A percentile compares a stretch with the other conserved stretches of the same genome.
Conservation (phyloP, 352 stramenopile genomes). For the Phytopythium ostracodes region DNA sequence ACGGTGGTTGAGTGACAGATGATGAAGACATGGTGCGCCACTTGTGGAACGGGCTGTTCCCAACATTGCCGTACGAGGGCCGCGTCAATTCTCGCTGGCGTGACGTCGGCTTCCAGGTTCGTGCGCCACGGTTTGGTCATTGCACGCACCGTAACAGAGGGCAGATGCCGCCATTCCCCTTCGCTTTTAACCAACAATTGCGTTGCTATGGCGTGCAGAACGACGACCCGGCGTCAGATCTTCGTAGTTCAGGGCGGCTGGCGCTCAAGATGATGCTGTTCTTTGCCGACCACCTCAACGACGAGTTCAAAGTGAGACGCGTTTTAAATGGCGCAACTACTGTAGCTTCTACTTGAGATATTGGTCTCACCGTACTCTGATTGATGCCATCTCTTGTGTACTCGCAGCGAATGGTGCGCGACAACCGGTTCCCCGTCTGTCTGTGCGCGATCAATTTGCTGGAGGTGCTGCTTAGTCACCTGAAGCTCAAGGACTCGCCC, state of each 20-base stretch:
- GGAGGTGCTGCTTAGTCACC: constrained; percentile 62
- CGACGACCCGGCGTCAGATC: constrained; percentile 53
- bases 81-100: constrained; percentile 58
- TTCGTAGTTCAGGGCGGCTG: constrained; percentile 53
- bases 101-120: constrained; percentile 65
- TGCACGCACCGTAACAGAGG: background rate
- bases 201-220: constrained; percentile 25
- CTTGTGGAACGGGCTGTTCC: constrained; percentile 62
- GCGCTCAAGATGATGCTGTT: constrained; percentile 64
- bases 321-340: too few species aligned
- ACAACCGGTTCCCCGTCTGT: constrained; percentile 71
- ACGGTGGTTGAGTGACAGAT: constrained; percentile 31
- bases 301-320: constrained; percentile 57
- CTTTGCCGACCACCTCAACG: constrained; percentile 61
- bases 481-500: constrained; percentile 64
- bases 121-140: background rate
- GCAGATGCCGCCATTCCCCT: background rate
- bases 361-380: too few species aligned
- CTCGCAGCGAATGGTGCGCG: constrained; percentile 50
- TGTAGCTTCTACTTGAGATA: too few species aligned
- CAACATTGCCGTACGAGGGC: constrained; percentile 60
- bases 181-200: background rate
- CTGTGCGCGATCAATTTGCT: constrained; percentile 60
- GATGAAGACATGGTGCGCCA: constrained; percentile 59
- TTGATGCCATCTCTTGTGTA: background rate